Conservation (phyloP, 768 basidiomycete genomes). For the Lactarius psammicola region DNA sequence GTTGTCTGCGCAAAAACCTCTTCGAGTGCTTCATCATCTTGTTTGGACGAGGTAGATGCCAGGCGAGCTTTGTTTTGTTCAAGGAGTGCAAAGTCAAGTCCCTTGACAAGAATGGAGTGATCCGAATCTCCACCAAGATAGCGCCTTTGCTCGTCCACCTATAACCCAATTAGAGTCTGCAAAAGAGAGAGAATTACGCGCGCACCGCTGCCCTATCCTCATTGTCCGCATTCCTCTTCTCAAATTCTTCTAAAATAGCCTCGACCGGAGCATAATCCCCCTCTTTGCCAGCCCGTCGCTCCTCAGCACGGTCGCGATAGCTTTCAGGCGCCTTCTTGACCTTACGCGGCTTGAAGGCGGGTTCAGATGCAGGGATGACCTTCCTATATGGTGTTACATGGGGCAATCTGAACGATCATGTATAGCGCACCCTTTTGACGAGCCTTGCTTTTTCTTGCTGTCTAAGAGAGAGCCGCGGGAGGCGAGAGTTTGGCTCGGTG, state of each 20-base stretch:
- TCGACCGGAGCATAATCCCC: constrained; percentile 80
- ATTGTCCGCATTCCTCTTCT: constrained; percentile 56
- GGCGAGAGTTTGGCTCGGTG: constrained; percentile 29
- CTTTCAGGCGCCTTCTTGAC: constrained; percentile 52
- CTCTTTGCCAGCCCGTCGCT: constrained; percentile 62
- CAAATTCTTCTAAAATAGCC: constrained; percentile 79
- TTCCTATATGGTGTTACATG: constrained; percentile 38
- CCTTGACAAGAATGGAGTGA: constrained; percentile 86
- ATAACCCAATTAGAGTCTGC: constrained; percentile 5
- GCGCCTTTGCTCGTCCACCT: constrained; percentile 72
- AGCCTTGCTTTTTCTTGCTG: constrained; percentile 27
- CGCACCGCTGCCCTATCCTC: constrained; percentile 61
- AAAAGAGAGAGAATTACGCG: constrained; percentile 6
- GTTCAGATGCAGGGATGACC: constrained; percentile 49
- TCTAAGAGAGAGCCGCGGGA: constrained; percentile 39
- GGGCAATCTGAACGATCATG: background rate
- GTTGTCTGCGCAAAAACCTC: constrained; percentile 58
- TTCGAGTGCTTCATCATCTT: constrained; percentile 82
- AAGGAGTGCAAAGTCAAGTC: constrained; percentile 82
- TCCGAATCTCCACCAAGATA: constrained; percentile 84
- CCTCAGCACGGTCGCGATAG: constrained; percentile 76
- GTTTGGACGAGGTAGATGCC: constrained; percentile 43
- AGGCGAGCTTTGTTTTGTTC: constrained; percentile 78
- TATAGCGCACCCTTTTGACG: constrained; percentile 25
- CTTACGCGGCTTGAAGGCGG: constrained; percentile 80